Evolutionary conservation across 768 basidiomycete species (phyloP).

Genomic region (Podaxis mareebaensis): DNA sequence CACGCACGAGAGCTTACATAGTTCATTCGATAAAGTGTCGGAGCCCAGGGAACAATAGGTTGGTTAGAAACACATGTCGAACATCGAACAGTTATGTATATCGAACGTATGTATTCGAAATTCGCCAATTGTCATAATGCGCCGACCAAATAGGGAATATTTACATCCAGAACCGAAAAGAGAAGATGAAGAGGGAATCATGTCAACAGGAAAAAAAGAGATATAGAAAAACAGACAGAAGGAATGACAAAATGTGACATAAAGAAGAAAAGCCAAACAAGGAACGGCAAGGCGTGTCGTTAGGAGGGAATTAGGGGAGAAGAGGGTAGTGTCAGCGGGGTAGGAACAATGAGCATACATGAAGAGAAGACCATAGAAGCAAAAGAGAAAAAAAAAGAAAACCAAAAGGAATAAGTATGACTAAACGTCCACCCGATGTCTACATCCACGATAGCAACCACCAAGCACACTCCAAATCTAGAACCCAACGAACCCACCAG

Average conservation of each 20-base stretch:
- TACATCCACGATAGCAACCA: neutral
- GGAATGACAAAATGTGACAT: neutral
- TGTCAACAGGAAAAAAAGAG: neutral
- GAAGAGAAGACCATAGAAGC: neutral
- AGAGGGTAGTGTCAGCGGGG: neutral
- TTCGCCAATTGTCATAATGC: neutral
- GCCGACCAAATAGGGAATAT: neutral
- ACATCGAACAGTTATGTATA: neutral
- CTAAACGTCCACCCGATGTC: neutral
- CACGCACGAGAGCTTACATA: neutral
- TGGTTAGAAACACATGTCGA: neutral
- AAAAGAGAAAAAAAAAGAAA: neutral
- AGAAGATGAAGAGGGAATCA: neutral
- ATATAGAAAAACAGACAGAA: neutral
- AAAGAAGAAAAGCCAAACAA: neutral
- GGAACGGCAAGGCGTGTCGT: neutral
- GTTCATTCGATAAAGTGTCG: neutral
- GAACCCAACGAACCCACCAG: slow-evolving; percentile 36
- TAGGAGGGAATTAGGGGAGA: neutral
- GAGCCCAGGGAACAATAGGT: neutral
- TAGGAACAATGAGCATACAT: neutral
- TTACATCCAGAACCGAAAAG: slow-evolving; percentile 4
- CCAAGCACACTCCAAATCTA: neutral
- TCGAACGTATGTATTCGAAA: neutral
- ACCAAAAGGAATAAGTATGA: slow-evolving; percentile 4